phyloP scores from a whole-genome alignment of 352 stramenopile genomes.

The Phytophthora citrophthora region DNA sequence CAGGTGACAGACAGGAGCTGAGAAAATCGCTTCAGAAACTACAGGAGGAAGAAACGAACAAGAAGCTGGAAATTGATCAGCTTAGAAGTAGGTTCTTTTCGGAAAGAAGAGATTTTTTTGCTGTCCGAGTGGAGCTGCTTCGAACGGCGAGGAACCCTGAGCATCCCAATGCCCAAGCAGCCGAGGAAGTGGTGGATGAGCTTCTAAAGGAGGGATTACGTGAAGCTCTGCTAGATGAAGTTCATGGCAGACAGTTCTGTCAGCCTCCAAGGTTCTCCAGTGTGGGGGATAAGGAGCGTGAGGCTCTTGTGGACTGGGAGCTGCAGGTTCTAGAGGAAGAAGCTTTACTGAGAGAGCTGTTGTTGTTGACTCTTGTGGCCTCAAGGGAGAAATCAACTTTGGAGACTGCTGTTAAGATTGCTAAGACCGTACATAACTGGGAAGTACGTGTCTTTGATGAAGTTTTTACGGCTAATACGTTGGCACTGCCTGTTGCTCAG shows the following conservation, averaged over 20 bases:
- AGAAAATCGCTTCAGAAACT: conserved; percentile 29
- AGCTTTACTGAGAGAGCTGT: conserved; percentile 59
- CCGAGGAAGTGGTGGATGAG: conserved; percentile 51
- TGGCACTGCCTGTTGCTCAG: conserved; percentile 27
- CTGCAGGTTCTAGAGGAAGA: conserved; percentile 68
- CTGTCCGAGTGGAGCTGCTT: conserved; percentile 64
- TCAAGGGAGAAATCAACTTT: conserved; percentile 50
- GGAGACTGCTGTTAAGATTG: conserved; percentile 36
- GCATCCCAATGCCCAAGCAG: conserved; percentile 41
- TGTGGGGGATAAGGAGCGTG: conserved; percentile 28
- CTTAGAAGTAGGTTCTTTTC: conserved; percentile 48
- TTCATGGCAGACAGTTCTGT: conserved; percentile 48
- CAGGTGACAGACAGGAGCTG: conserved; percentile 29
- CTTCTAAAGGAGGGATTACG: conserved; percentile 64
- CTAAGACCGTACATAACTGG: conserved; percentile 45
- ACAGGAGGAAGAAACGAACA: conserved; percentile 5
- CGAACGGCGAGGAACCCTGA: conserved; percentile 39
- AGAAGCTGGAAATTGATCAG: conserved; percentile 28
- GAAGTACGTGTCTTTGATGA: conserved; percentile 40
- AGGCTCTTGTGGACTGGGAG: conserved; percentile 56
- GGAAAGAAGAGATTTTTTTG: conserved; percentile 52
- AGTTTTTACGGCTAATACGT: conserved; percentile 34
- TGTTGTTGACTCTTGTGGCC: conserved; percentile 54
- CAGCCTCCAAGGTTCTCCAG: conserved; percentile 43
- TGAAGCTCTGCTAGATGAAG: conserved; percentile 63